Evolutionary conservation across 805 yeast genomes (phyloP), one percentile per base, ranked within the genome.

Genomic region (Metschnikowia noctiluminum): DNA sequence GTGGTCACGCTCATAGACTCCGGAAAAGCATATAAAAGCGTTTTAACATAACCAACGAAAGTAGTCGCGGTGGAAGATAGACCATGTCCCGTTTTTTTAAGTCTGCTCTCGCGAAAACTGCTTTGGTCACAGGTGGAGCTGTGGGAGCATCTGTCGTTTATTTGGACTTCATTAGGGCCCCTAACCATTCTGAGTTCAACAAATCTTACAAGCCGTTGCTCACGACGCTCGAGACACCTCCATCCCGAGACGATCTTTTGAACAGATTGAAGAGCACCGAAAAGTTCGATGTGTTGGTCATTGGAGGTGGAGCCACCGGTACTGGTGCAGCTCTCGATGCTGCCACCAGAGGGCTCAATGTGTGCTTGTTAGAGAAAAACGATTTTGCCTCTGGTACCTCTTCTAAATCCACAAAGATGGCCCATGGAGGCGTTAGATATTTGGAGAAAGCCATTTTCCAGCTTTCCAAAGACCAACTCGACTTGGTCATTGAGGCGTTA

Each of bases 261-360:
- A 61, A 73, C 5, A 76, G 43, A 15, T 39, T 52, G 54, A 58
- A 60, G 42, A 48, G 49, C 40, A 60, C 69, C 41, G 67, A 79
- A 45, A 78, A 84, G 62, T 84, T 79, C 61, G 97, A 92, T 64
- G 78, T 91, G n/a, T 70, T 91, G 55, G 77, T 91, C 57, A 83
- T 92, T 57, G 98, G 98, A 52, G 97, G 97, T 57, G 98, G 98
- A 64, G 97, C 97, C 36, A 85, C 94, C 13, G 98, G 98, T 54
- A 74, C 96, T 6, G 98, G 97, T 51, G 81, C 89, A 42, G 97
- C 97, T 1, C 73, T 91, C 39, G 98, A 91, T 69, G 97, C 97
- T 35, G 80, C 85, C 28, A 80, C 95, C 38, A 79, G 98, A 68
- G 97, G 97, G 42, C 79, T 90, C 58, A 87, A 89, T 62, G 96